Conservation (phyloP, 2,329 filamentous ascomycete species). For the Alternaria atra region DNA sequence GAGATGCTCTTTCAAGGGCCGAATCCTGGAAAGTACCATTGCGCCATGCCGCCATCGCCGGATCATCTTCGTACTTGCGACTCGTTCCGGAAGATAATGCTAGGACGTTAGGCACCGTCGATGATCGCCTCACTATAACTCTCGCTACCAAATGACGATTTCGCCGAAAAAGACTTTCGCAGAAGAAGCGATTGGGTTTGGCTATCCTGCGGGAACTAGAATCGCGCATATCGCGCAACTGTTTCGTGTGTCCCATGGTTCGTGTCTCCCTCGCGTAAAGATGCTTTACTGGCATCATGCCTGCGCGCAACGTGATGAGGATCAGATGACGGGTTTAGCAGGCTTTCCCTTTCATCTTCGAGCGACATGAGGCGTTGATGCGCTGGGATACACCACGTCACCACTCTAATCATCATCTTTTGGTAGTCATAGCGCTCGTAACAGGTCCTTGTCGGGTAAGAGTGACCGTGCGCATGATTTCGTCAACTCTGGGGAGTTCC, state of each 20-base stretch:
- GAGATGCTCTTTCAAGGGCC: slow-evolving; percentile 7
- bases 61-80: slow-evolving; percentile 7
- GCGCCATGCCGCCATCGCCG: slow-evolving; percentile 10
- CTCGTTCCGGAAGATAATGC: slow-evolving; percentile 1
- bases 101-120: slow-evolving; percentile 1
- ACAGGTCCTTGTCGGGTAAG: not conserved
- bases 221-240: slow-evolving; percentile 21
- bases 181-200: slow-evolving; percentile 9
- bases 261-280: slow-evolving; percentile 15
- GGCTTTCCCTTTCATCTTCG: slow-evolving; percentile 12
- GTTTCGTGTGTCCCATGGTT: slow-evolving; percentile 13
- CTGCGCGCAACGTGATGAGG: slow-evolving; percentile 13
- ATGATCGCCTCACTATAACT: slow-evolving; percentile 12
- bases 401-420: not conserved
- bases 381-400: slow-evolving; percentile 8
- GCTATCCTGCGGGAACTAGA: slow-evolving; percentile 13
- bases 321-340: slow-evolving; percentile 14
- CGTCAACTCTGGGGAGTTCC: slow-evolving; percentile 2
- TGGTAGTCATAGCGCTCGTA: not conserved
- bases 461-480: not conserved
- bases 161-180: slow-evolving; percentile 10
- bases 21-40: slow-evolving; percentile 13
- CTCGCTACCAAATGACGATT: slow-evolving; percentile 11
- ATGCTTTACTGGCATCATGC: slow-evolving; percentile 24
- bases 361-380: slow-evolving; percentile 1